Evolutionary conservation across 768 basidiomycete species (phyloP), one percentile per base, ranked within the genome.

Genomic region (Serendipita vermifera): DNA sequence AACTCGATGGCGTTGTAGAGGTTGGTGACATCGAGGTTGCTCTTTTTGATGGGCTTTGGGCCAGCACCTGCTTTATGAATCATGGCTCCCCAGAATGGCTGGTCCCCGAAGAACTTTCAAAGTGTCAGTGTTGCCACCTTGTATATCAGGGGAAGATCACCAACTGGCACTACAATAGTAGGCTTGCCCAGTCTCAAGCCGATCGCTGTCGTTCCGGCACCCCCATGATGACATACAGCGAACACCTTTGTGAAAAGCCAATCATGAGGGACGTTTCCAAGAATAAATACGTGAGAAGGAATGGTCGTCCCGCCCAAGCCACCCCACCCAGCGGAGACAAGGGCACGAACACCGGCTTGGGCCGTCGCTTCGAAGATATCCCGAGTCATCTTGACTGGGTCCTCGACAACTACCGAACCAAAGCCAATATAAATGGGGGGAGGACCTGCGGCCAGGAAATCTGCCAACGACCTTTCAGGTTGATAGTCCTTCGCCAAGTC

Each of bases 311-410:
- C 77, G 2, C 81, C 80, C 1, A 83, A 67, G 3, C 77, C 78
- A 17, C 80, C 80, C 82, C 82, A 83, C 17, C 81, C 82, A 4
- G 78, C 77, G 4, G 79, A 80, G 54, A 83, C 77, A 3, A 83
- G 68, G 0, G 80, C 81, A 33, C 81, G 69, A 1, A 79, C 77
- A 1, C 76, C 77, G 0, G 81, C 76, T 60, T 74, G 67, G 22
- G 68, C 65, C 3, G 79, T 77, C 0, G 80, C 81, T 20, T 78
- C 75, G 58, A 82, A 78, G 40, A 83, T 79, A 1, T 69, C 58
- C 78, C 78, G 67, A 9, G 79, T 75, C 71, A 81, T 72, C 1
- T 68, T 70, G 7, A 64, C 69, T 1, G 81, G 72, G 64, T 83
- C 73, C 33, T 77, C 72, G 1, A 82, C 76, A 2, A 78, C 77